Percentiles rank a stretch among this genome's conserved stretches.
Conservation (phyloP, 495 filamentous ascomycete genomes). For the Aspergillus taichungensis region DNA sequence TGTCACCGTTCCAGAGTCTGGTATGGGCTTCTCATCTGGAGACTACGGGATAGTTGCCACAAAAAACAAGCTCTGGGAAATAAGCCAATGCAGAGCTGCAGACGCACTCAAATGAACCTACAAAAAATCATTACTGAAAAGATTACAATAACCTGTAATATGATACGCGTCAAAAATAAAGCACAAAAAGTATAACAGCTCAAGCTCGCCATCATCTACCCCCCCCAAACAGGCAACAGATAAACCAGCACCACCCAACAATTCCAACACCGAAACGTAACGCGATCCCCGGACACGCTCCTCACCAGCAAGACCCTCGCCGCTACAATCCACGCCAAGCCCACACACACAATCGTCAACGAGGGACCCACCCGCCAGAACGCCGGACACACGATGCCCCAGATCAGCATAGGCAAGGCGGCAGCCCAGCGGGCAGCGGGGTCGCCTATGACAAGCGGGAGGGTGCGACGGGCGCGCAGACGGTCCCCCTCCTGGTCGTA, state of each 20-base stretch:
- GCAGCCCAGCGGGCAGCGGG: conserved; percentile 28
- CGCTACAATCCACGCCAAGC: background rate
- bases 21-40: background rate
- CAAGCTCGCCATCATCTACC: too few relatives aligned
- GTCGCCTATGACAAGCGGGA: conserved; percentile 37
- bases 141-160: too few relatives aligned
- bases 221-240: too few relatives aligned
- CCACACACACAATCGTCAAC: background rate
- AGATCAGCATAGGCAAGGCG: conserved; percentile 27
- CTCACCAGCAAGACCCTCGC: too few relatives aligned
- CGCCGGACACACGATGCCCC: conserved; percentile 27
- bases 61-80: conserved; percentile 35
- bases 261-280: too few relatives aligned
- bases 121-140: too few relatives aligned
- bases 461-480: conserved; percentile 30
- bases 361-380: conserved; percentile 26
- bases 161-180: too few relatives aligned
- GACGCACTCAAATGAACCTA: conserved; percentile 4
- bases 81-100: conserved; percentile 30
- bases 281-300: too few relatives aligned
- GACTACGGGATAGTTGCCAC: conserved; percentile 9
- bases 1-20: conserved; percentile 6
- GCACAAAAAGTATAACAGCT: too few relatives aligned
- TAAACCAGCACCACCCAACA: too few relatives aligned
- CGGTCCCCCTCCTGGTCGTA: conserved; percentile 40